Conservation (phyloP, 768 basidiomycete genomes). For the Lepiota brunneoincarnata region DNA sequence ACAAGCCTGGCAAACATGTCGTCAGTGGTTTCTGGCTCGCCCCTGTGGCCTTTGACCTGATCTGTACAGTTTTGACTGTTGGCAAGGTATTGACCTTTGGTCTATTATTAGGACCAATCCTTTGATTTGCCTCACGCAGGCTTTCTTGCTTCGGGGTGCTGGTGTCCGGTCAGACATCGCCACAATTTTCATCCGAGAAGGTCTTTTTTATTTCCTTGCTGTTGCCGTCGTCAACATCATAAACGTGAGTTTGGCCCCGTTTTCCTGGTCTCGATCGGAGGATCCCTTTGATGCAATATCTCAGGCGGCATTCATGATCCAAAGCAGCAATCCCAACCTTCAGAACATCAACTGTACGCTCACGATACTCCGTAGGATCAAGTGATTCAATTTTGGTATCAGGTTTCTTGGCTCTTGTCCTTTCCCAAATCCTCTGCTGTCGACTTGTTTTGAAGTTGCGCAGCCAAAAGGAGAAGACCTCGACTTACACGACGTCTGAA, state of each 20-base stretch:
- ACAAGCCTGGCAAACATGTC: slow-evolving; percentile 16
- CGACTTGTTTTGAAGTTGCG: slow-evolving; percentile 15
- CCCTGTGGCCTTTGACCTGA: slow-evolving; percentile 14
- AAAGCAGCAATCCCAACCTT: slow-evolving; percentile 13
- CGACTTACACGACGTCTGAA: neutral
- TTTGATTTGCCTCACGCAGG: neutral
- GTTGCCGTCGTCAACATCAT: slow-evolving; percentile 15
- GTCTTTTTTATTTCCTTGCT: slow-evolving; percentile 15
- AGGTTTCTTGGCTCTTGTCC: slow-evolving; percentile 16
- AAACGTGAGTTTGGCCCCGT: slow-evolving; percentile 8
- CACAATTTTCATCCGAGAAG: slow-evolving; percentile 15
- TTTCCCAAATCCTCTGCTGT: slow-evolving; percentile 17
- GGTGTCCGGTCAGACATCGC: slow-evolving; percentile 9
- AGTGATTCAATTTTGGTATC: neutral
- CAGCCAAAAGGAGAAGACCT: neutral
- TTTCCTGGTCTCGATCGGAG: neutral
- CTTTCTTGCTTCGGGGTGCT: neutral
- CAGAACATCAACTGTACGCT: slow-evolving; percentile 17
- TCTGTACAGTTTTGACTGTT: slow-evolving; percentile 14
- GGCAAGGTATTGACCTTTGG: slow-evolving; percentile 3
- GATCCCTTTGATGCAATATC: neutral
- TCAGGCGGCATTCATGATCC: slow-evolving; percentile 18
- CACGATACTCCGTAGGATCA: neutral
- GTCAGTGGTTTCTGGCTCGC: slow-evolving; percentile 18
- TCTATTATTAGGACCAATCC: neutral